A percentile compares a stretch with the other conserved stretches of the same genome.
Conservation (phyloP, 495 filamentous ascomycete genomes). For the Penicillium psychrofluorescens region DNA sequence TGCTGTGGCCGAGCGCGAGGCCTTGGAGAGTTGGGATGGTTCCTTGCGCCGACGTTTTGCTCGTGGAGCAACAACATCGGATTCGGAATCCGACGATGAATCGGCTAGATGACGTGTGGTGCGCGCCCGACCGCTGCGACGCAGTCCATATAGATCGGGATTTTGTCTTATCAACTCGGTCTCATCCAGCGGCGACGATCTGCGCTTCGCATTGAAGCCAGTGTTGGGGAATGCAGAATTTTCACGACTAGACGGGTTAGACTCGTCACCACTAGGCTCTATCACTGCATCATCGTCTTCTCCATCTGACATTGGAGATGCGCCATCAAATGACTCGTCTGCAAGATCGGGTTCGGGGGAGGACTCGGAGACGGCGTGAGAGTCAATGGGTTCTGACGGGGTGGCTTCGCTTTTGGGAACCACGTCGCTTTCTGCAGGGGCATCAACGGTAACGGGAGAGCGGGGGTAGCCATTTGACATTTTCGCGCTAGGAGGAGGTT, state of each 20-base stretch:
- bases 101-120: constrained; percentile 53
- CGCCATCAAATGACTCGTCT: constrained; percentile 43
- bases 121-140: constrained; percentile 70
- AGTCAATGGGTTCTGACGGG: constrained; percentile 42
- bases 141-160: constrained; percentile 91
- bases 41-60: constrained; percentile 34
- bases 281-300: constrained; percentile 76
- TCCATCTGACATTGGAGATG: constrained; percentile 33
- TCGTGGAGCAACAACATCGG: constrained; percentile 35
- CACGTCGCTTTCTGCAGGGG: constrained; percentile 27
- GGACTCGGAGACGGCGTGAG: constrained; percentile 36
- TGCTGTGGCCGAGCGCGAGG: constrained; percentile 36
- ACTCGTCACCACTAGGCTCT: constrained; percentile 53
- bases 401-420: constrained; percentile 44
- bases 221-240: constrained; percentile 63
- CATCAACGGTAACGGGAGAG: constrained; percentile 29
- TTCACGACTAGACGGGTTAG: constrained; percentile 41
- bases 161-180: constrained; percentile 81
- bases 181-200: constrained; percentile 61
- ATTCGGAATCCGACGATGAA: constrained; percentile 57
- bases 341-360: constrained; percentile 58
- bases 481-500: constrained; percentile 31
- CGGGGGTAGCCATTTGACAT: constrained; percentile 44
- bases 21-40: constrained; percentile 35
- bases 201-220: constrained; percentile 64